These are phyloP conservation scores for Hypoxylon sp. DNA, from an alignment of 2,329 filamentous ascomycete genomes.

Conservation along the genomic window DNA sequence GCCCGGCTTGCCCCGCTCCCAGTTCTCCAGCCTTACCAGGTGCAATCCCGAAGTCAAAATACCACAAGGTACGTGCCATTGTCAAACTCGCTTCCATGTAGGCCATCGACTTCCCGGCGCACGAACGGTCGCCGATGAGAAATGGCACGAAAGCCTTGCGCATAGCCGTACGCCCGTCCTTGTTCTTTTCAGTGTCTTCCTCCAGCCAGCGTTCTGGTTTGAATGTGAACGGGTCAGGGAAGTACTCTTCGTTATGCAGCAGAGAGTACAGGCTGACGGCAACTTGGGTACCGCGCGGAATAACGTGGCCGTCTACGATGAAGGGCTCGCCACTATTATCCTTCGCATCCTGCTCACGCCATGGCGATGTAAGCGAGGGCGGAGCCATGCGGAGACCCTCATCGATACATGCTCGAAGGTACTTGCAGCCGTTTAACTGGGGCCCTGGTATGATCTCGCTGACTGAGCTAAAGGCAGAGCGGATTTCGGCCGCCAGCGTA, in stretches of 20 bases:
- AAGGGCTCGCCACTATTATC: background rate
- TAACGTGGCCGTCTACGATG: slow-evolving; percentile 20
- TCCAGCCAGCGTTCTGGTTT: slow-evolving; percentile 27
- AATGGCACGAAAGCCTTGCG: slow-evolving; percentile 25
- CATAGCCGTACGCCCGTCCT: background rate
- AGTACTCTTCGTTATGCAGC: slow-evolving; percentile 24
- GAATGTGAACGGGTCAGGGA: slow-evolving; percentile 17
- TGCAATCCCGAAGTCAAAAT: slow-evolving; percentile 22
- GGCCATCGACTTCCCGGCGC: slow-evolving; percentile 9
- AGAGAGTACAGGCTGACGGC: slow-evolving; percentile 16
- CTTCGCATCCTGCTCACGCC: slow-evolving; percentile 26
- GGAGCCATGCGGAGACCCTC: slow-evolving; percentile 46
- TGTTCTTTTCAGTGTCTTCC: background rate
- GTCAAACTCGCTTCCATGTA: slow-evolving; percentile 16
- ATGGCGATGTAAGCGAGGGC: slow-evolving; percentile 24
- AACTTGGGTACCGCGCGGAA: slow-evolving; percentile 19
- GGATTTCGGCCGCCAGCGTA: slow-evolving; percentile 42
- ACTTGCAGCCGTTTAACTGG: slow-evolving; percentile 32
- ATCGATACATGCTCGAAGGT: slow-evolving; percentile 45
- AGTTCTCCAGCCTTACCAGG: slow-evolving; percentile 5
- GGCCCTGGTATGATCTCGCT: slow-evolving; percentile 34
- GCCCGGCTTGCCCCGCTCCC: slow-evolving; percentile 1
- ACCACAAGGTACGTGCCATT: slow-evolving; percentile 6
- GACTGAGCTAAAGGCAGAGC: slow-evolving; percentile 26
- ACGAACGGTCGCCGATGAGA: slow-evolving; percentile 8